phyloP scores from a whole-genome alignment of 2,329 filamentous ascomycete genomes.

The Cercospora zeae-maydis region DNA sequence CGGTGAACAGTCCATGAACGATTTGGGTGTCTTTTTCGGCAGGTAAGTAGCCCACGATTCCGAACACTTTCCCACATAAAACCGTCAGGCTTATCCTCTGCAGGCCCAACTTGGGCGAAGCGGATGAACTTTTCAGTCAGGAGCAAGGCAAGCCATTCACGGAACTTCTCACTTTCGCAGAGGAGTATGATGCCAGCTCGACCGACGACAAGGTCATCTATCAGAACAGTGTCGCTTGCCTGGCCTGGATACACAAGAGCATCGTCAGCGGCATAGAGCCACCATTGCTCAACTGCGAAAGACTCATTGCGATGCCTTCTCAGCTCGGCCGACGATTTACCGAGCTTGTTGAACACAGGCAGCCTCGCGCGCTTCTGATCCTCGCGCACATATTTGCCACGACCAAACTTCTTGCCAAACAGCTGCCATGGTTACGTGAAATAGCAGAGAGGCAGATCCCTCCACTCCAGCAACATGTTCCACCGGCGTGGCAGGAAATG shows the following conservation, averaged over 20 bases:
- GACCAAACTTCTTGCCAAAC: constrained; percentile 27
- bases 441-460: constrained; percentile 27
- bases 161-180: constrained; percentile 22
- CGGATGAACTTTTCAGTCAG: constrained; percentile 24
- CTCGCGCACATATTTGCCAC: constrained; percentile 28
- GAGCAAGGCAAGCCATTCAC: constrained; percentile 27
- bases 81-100: background rate
- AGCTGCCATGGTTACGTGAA: constrained; percentile 27
- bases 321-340: constrained; percentile 25
- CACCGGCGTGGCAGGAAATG: constrained; percentile 24
- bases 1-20: constrained; percentile 15
- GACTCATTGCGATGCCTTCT: constrained; percentile 29
- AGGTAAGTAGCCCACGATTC: background rate
- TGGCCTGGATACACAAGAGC: constrained; percentile 27
- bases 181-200: constrained; percentile 23
- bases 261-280: constrained; percentile 22
- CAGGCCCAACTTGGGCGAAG: constrained; percentile 19
- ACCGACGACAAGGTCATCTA: constrained; percentile 24
- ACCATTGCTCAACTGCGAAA: constrained; percentile 22
- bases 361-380: constrained; percentile 26
- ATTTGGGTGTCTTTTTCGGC: constrained; percentile 26
- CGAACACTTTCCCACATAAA: background rate
- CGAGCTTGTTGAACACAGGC: constrained; percentile 25
- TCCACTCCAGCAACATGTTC: constrained; percentile 11
- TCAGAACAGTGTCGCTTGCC: constrained; percentile 23